These are phyloP conservation scores for Diaporthe sp. DNA, from an alignment of 2,329 filamentous ascomycete species.

Conservation along the genomic window DNA sequence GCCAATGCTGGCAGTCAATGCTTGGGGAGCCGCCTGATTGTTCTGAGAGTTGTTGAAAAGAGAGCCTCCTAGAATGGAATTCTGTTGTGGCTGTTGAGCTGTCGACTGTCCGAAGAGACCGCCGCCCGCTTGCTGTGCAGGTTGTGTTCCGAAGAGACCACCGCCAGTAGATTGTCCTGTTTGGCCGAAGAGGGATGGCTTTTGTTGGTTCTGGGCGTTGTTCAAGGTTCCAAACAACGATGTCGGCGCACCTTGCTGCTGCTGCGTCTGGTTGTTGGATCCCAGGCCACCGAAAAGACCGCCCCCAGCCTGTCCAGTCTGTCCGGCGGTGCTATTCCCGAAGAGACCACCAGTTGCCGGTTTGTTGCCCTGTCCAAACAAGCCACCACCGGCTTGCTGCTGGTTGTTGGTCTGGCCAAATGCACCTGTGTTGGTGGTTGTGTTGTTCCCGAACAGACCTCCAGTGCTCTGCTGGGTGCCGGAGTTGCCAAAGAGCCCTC, in stretches of 20 bases:
- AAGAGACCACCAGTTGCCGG: conserved; percentile 63
- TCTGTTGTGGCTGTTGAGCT: conserved; percentile 64
- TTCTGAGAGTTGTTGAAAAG: conserved; percentile 70
- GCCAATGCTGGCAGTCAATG: conserved; percentile 82
- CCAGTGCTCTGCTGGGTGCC: conserved; percentile 46
- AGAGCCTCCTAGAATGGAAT: conserved; percentile 63
- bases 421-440: conserved; percentile 49
- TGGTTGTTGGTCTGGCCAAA: conserved; percentile 44
- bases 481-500: conserved; percentile 48
- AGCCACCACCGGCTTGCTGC: conserved; percentile 49
- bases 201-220: conserved; percentile 63
- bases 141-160: conserved; percentile 68
- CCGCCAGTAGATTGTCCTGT: conserved; percentile 58
- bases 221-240: conserved; percentile 63
- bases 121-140: conserved; percentile 58
- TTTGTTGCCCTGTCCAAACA: conserved; percentile 59
- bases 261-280: conserved; percentile 50
- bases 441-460: conserved; percentile 52
- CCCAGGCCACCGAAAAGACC: conserved; percentile 66
- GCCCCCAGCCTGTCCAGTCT: conserved; percentile 54
- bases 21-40: conserved; percentile 67
- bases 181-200: conserved; percentile 68
- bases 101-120: conserved; percentile 62
- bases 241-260: conserved; percentile 53
- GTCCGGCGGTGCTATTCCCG: conserved; percentile 55